These are phyloP conservation scores for Viola pubescens DNA, from an alignment of 441 rosid genomes.

Conservation along the genomic window DNA sequence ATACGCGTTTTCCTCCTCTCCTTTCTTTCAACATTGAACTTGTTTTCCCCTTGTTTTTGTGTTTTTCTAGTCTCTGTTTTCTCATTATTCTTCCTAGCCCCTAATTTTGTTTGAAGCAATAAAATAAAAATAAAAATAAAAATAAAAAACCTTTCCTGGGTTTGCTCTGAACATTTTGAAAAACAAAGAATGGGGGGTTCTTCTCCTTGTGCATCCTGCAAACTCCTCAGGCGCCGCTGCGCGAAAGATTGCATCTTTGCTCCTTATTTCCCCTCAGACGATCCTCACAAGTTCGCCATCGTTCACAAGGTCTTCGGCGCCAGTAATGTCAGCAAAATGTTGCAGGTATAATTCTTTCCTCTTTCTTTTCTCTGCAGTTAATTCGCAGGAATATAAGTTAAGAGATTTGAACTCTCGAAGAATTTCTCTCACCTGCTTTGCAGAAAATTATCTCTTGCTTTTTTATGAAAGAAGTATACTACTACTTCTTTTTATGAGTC, in stretches of 20 bases:
- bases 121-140: background rate
- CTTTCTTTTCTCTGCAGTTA: background rate
- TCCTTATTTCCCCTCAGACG: conserved; percentile 87
- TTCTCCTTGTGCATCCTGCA: conserved; percentile 96
- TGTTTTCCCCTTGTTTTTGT: conserved; percentile 5
- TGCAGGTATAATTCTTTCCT: conserved; percentile 44
- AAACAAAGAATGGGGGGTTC: conserved; percentile 48
- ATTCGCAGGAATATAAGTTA: too few relatives aligned
- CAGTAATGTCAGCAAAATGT: conserved; percentile 88
- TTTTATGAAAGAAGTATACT: too few relatives aligned
- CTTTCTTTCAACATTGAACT: conserved; percentile 32
- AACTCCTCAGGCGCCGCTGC: conserved; percentile 74
- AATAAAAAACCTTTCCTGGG: background rate
- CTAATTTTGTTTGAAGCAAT: too few relatives aligned
- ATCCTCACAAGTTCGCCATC: conserved; percentile 83
- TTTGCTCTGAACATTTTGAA: background rate
- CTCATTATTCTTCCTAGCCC: conserved; percentile 2
- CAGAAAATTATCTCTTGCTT: too few relatives aligned
- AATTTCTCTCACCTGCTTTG: too few relatives aligned
- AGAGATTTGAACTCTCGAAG: too few relatives aligned
- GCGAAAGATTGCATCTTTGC: conserved; percentile 86
- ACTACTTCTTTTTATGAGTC: too few relatives aligned
- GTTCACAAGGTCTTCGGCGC: conserved; percentile 96
- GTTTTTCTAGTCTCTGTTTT: background rate
- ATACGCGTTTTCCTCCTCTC: conserved; percentile 25